Conservation (phyloP, 345 rosid species). For the Hevea brasiliensis region DNA sequence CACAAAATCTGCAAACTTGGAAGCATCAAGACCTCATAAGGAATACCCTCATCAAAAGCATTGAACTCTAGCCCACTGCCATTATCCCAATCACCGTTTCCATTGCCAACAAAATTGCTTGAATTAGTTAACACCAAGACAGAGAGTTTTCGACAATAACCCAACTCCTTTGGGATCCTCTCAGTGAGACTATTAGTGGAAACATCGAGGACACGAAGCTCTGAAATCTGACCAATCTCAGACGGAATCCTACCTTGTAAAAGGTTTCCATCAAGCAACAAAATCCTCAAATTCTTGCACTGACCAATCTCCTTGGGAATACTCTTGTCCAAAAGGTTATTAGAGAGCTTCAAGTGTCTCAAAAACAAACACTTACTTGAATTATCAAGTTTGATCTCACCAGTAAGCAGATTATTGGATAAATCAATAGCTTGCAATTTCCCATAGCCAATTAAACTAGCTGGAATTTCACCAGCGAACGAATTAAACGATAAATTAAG, state of each 20-base stretch:
- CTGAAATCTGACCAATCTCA: constrained; percentile 52
- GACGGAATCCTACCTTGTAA: constrained; percentile 53
- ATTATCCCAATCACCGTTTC: constrained; percentile 23
- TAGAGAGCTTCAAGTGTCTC: constrained; percentile 52
- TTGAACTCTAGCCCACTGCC: constrained; percentile 48
- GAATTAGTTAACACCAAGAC: constrained; percentile 53
- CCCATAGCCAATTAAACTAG: constrained; percentile 41
- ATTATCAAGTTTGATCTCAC: constrained; percentile 32
- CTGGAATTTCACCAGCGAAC: constrained; percentile 45
- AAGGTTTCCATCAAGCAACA: constrained; percentile 58
- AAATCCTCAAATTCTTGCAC: constrained; percentile 44
- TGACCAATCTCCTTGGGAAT: constrained; percentile 54
- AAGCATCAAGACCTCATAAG: constrained; percentile 39
- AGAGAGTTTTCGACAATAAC: constrained; percentile 44
- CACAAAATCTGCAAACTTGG: constrained; percentile 52
- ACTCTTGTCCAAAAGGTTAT: constrained; percentile 39
- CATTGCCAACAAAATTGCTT: constrained; percentile 23
- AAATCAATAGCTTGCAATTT: constrained; percentile 45
- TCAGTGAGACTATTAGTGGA: constrained; percentile 58
- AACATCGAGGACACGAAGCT: constrained; percentile 59
- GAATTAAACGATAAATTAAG: constrained; percentile 58
- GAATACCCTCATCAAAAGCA: constrained; percentile 52
- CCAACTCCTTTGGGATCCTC: constrained; percentile 50
- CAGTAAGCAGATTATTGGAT: constrained; percentile 49
- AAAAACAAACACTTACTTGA: constrained; percentile 36